phyloP scores from a whole-genome alignment of 345 rosid genomes.

The Salix udensis region DNA sequence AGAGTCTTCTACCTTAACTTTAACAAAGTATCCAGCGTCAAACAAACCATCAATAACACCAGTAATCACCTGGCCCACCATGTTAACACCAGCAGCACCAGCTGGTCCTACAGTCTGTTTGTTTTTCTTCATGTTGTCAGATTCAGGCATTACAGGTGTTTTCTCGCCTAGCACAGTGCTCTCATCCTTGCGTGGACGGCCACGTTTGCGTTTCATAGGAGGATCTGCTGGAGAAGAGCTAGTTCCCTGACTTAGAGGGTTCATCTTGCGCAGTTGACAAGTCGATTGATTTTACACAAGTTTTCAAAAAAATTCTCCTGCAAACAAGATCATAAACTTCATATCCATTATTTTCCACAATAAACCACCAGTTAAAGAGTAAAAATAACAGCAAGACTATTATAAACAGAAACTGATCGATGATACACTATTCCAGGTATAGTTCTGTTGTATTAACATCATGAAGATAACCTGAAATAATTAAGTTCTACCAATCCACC shows the following conservation, averaged over 20 bases:
- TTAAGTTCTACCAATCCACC: not conserved
- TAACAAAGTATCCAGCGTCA: slow-evolving; percentile 63
- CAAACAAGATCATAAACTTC: slow-evolving; percentile 1
- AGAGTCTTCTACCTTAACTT: slow-evolving; percentile 47
- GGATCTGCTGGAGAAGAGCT: slow-evolving; percentile 34
- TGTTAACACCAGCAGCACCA: slow-evolving; percentile 18
- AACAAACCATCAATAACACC: slow-evolving; percentile 64
- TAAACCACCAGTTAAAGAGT: not conserved
- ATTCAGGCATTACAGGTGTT: slow-evolving; percentile 20
- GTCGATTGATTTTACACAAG: not conserved
- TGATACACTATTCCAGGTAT: not conserved
- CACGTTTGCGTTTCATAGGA: slow-evolving; percentile 50
- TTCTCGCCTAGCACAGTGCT: slow-evolving; percentile 24
- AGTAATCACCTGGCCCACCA: slow-evolving; percentile 52
- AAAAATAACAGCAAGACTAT: not conserved
- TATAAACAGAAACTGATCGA: not conserved
- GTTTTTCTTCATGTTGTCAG: slow-evolving; percentile 23
- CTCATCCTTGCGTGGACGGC: slow-evolving; percentile 55
- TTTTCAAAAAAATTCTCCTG: slow-evolving; percentile 13
- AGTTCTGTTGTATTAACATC: not conserved
- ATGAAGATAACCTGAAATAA: not conserved
- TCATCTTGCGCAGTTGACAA: slow-evolving; percentile 30
- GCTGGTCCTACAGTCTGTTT: slow-evolving; percentile 19
- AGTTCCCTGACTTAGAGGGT: slow-evolving; percentile 27
- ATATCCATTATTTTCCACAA: not conserved